phyloP scores from a whole-genome alignment of 352 stramenopile genomes.

The Phytophthora pistaciae region DNA sequence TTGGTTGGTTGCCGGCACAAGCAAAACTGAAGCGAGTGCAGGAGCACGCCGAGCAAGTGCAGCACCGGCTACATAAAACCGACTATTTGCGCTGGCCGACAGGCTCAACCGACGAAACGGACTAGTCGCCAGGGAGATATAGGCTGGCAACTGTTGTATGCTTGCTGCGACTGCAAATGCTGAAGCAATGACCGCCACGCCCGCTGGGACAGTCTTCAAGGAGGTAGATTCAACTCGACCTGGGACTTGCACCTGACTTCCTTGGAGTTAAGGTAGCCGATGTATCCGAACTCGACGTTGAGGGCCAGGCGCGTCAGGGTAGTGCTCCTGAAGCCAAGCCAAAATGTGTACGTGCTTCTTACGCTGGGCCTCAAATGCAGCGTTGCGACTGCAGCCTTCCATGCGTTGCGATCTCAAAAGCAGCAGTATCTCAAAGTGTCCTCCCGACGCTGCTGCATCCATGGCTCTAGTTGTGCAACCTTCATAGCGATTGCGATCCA shows the following conservation, averaged over 20 bases:
- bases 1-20: constrained; percentile 12
- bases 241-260: background rate
- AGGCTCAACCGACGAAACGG: constrained; percentile 31
- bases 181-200: constrained; percentile 2
- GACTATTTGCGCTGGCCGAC: constrained; percentile 6
- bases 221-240: background rate
- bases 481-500: constrained; percentile 28
- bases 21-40: constrained; percentile 9
- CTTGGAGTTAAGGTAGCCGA: constrained; percentile 2
- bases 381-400: constrained; percentile 37
- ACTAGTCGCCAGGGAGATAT: constrained; percentile 2
- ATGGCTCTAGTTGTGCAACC: constrained; percentile 36
- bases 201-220: constrained; percentile 1
- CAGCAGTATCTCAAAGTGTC: constrained; percentile 36
- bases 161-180: background rate
- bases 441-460: constrained; percentile 36
- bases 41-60: background rate
- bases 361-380: constrained; percentile 34
- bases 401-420: constrained; percentile 24
- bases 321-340: constrained; percentile 40
- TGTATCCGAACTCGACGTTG: constrained; percentile 18
- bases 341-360: constrained; percentile 34
- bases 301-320: constrained; percentile 28
- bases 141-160: background rate
- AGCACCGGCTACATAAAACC: constrained; percentile 11